Percentiles rank a stretch among this genome's conserved stretches.
Evolutionary conservation across 176 grass and related monocot genomes (phyloP).

Genomic region (Ananas comosus): DNA sequence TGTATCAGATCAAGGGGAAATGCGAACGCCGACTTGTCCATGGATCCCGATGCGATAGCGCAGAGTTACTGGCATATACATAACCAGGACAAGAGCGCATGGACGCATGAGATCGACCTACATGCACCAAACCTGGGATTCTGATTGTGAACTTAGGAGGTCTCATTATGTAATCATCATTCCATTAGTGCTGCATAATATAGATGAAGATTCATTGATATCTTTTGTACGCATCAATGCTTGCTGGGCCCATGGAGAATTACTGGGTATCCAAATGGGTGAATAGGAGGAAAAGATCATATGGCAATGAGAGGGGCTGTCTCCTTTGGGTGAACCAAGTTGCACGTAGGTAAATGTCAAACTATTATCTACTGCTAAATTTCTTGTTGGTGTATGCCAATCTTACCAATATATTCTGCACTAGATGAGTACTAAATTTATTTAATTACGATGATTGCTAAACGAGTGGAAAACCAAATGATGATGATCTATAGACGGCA

Average conservation of each 20-base stretch:
- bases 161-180: neutral
- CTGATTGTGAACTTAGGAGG: neutral
- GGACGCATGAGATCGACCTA: conserved; percentile 89
- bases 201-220: neutral
- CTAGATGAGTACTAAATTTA: too few species aligned
- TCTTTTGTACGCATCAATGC: neutral
- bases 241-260: neutral
- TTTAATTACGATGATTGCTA: too few species aligned
- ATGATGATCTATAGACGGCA: too few species aligned
- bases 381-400: too few species aligned
- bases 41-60: conserved; percentile 80
- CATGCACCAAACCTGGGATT: conserved; percentile 26
- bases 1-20: conserved; percentile 34
- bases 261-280: neutral
- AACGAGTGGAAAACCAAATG: too few species aligned
- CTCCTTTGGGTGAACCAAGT: conserved; percentile 7
- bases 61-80: conserved; percentile 92
- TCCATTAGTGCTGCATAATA: neutral
- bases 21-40: conserved; percentile 2
- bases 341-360: too few species aligned
- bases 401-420: too few species aligned
- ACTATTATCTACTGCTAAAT: neutral
- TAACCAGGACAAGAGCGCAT: conserved; percentile 66
- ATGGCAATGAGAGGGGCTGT: neutral
- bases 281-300: neutral